Conservation (phyloP, 73 alveolate genomes). For the Paraurostyla sp. region DNA sequence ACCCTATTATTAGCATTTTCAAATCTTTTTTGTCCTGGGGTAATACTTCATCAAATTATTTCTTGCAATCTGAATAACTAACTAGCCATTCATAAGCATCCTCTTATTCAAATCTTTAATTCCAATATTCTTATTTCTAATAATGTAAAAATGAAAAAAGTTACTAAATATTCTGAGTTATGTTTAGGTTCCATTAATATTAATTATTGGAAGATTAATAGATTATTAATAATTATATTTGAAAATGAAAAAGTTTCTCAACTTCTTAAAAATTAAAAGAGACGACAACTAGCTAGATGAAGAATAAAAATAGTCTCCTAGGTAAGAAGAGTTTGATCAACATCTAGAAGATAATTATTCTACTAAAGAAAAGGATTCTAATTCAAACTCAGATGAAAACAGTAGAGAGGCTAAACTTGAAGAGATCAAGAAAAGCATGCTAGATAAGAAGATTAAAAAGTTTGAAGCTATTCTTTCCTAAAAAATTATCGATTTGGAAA, state of each 20-base stretch:
- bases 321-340: not conserved
- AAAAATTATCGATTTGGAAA: conserved; percentile 71
- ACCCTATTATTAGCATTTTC: conserved; percentile 33
- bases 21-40: conserved; percentile 11
- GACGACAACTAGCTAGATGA: not conserved
- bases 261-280: not conserved
- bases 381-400: not conserved
- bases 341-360: not conserved
- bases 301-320: not conserved
- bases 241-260: conserved; percentile 47
- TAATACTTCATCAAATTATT: not conserved
- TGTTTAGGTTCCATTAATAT: conserved; percentile 40
- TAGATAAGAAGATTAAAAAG: conserved; percentile 31
- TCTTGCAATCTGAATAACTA: not conserved
- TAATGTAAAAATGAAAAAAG: not conserved
- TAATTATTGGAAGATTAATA: no score
- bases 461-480: not conserved
- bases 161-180: conserved; percentile 25
- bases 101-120: conserved; percentile 32
- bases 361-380: conserved; percentile 27
- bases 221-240: conserved; percentile 6
- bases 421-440: conserved; percentile 33
- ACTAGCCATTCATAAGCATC: conserved; percentile 60
- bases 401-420: conserved; percentile 47
- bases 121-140: conserved; percentile 48